Conservation (phyloP, 202 grass and related monocot species). For the Dendrocalamus latiflorus region DNA sequence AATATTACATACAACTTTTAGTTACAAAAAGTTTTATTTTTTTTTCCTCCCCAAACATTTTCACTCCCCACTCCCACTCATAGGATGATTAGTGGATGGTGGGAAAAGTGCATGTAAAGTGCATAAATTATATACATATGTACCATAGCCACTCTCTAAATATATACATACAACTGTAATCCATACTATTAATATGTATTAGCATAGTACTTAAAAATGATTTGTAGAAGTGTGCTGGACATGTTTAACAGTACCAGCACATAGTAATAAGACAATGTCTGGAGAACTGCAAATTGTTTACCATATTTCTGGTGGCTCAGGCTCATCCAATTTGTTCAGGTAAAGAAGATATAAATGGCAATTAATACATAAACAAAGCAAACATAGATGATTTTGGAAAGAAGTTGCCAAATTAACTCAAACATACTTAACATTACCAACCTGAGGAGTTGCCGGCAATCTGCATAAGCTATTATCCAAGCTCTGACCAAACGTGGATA, state of each 20-base stretch:
- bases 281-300: background rate
- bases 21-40: background rate
- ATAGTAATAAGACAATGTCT: background rate
- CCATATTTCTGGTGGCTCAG: background rate
- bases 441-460: slow-evolving; percentile 87
- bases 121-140: background rate
- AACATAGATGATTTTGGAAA: background rate
- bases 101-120: background rate
- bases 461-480: slow-evolving; percentile 89
- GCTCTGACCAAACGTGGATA: slow-evolving; percentile 75
- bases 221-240: background rate
- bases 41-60: background rate
- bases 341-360: background rate
- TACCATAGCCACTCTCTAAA: background rate
- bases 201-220: background rate
- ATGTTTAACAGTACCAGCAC: background rate
- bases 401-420: slow-evolving; percentile 2
- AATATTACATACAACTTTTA: background rate
- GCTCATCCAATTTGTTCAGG: background rate
- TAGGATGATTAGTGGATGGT: background rate
- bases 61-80: background rate
- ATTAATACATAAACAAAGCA: background rate
- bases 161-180: background rate
- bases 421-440: slow-evolving; percentile 33
- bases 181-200: background rate